Conservation (phyloP, 352 stramenopile genomes). For the Phytophthora boehmeriae region DNA sequence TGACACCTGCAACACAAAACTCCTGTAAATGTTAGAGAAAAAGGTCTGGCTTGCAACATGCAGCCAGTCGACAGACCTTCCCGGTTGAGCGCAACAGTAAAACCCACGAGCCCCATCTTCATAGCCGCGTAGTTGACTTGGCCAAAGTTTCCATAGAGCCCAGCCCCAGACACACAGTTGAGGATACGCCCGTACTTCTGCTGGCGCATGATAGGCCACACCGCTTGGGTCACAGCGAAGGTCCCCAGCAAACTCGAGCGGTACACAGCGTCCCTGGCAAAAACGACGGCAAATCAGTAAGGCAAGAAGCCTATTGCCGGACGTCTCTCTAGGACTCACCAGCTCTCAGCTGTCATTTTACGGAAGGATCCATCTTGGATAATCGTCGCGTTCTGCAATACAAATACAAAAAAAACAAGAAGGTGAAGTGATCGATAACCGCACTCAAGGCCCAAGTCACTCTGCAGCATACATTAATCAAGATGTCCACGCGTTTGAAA, state of each 20-base stretch:
- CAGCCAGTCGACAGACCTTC: conserved; percentile 42
- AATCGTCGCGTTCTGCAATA: conserved; percentile 65
- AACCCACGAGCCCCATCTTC: conserved; percentile 77
- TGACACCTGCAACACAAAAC: conserved; percentile 42
- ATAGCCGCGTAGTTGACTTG: conserved; percentile 82
- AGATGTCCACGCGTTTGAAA: conserved; percentile 69
- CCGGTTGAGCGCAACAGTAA: conserved; percentile 69
- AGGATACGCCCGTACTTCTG: conserved; percentile 79
- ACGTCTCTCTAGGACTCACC: conserved; percentile 27
- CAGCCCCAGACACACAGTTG: conserved; percentile 67
- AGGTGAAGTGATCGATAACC: conserved; percentile 8
- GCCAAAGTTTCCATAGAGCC: conserved; percentile 81
- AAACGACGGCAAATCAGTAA: background rate
- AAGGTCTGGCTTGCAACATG: background rate
- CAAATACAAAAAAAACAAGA: background rate
- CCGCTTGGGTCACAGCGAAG: conserved; percentile 67
- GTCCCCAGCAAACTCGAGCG: conserved; percentile 61
- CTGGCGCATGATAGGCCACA: conserved; percentile 71
- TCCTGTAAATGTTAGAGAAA: background rate
- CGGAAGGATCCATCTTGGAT: conserved; percentile 78
- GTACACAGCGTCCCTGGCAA: conserved; percentile 62
- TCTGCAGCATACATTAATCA: conserved; percentile 65
- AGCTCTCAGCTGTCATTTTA: conserved; percentile 70
- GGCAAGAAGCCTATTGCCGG: background rate
- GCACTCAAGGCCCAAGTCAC: conserved; percentile 4